phyloP scores from a whole-genome alignment of 2,329 filamentous ascomycete species.

The Colletotrichum cereale region DNA sequence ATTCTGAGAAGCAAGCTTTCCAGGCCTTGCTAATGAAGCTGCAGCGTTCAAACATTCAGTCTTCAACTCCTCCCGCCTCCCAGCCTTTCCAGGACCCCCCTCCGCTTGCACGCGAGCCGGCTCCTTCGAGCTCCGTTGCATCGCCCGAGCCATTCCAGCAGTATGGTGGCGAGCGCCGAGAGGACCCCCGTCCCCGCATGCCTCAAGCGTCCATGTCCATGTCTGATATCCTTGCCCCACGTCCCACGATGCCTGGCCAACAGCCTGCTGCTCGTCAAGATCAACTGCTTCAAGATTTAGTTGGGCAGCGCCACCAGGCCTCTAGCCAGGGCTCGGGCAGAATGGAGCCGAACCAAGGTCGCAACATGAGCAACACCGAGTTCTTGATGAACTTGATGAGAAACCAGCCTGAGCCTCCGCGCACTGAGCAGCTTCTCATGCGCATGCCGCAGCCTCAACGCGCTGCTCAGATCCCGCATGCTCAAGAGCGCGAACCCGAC shows the following conservation, averaged over 20 bases:
- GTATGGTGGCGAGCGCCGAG: constrained; percentile 59
- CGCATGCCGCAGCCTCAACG: constrained; percentile 65
- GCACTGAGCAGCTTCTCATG: constrained; percentile 64
- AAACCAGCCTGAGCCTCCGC: constrained; percentile 61
- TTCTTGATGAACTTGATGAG: constrained; percentile 89
- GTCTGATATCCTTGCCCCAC: constrained; percentile 67
- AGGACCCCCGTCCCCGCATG: constrained; percentile 57
- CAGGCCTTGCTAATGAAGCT: constrained; percentile 86
- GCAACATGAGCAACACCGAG: constrained; percentile 78
- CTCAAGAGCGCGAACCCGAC: constrained; percentile 63
- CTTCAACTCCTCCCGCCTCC: constrained; percentile 58
- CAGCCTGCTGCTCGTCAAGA: constrained; percentile 64
- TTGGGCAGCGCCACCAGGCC: constrained; percentile 69
- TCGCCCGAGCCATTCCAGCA: constrained; percentile 64
- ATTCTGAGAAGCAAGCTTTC: constrained; percentile 88
- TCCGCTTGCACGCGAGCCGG: constrained; percentile 45
- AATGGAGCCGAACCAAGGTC: constrained; percentile 57
- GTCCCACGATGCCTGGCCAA: constrained; percentile 61
- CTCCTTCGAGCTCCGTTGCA: constrained; percentile 50
- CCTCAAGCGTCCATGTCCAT: constrained; percentile 54
- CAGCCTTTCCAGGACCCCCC: constrained; percentile 59
- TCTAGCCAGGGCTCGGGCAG: constrained; percentile 64
- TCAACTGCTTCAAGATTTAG: constrained; percentile 72
- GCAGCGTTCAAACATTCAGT: constrained; percentile 65
- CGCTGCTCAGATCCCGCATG: constrained; percentile 60